Percentiles rank a stretch among this genome's conserved stretches.
phyloP scores from a whole-genome alignment of 768 basidiomycete genomes.

The Rhizopogon salebrosus region DNA sequence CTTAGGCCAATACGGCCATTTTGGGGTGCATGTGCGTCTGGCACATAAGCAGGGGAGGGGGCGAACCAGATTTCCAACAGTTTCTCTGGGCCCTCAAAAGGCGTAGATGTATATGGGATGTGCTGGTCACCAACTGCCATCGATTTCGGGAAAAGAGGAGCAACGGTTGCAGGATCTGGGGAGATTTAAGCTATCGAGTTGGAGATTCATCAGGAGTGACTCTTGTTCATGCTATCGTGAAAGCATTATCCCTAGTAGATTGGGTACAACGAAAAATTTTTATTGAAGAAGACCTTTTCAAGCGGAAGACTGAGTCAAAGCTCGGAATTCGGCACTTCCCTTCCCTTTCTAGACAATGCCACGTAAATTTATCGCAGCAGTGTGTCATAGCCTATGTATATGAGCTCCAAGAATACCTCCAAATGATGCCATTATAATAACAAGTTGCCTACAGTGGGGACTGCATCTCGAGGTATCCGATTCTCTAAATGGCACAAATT shows the following conservation, averaged over 20 bases:
- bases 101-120: conserved; percentile 33
- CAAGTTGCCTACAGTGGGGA: no score
- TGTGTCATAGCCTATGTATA: no score
- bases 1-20: conserved; percentile 67
- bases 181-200: conserved; percentile 44
- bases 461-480: no score
- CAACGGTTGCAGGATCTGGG: conserved; percentile 3
- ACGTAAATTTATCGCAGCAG: no score
- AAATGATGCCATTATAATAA: no score
- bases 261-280: not conserved
- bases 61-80: conserved; percentile 97
- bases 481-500: no score
- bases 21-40: conserved; percentile 32
- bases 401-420: no score
- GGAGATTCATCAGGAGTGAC: conserved; percentile 15
- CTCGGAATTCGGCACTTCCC: not conserved
- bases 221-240: no score
- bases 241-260: not conserved
- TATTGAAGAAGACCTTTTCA: not conserved
- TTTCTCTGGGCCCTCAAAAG: conserved; percentile 93
- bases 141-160: not conserved
- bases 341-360: not conserved
- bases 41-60: conserved; percentile 61
- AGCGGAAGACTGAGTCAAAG: not conserved
- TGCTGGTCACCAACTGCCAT: conserved; percentile 22